Base-by-base conservation (phyloP, 169 alveolate species). In the Theileria luwenshuni region DNA sequence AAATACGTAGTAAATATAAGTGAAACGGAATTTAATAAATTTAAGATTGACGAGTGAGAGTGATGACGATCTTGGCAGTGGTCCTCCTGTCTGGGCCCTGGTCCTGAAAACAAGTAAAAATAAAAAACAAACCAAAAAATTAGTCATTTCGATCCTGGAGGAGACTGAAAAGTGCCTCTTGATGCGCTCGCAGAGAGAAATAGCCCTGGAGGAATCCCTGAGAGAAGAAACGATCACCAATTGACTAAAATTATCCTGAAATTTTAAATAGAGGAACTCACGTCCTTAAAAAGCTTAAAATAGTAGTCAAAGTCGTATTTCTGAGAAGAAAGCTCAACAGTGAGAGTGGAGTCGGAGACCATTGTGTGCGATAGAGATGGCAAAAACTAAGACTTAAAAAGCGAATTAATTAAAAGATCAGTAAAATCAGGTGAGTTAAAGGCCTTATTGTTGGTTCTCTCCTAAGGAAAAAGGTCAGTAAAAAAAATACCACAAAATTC, bases 111-210 rank as follows among this genome's bases (percentile, higher is more conserved):
- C 1, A 21, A 56, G 19, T 23, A 27, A 1, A 56, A 27, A 2
- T 15, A 33, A 13, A 19, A 1, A n/a, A 76, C 77, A 30, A 47
- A 77, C 86, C 47, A 72, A 73, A 43, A 79, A 47, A 51, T 71
- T 43, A n/a, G 42, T 10, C 62, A 79, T 65, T 41, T 79, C 83
- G 32, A 38, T 64, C 3, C 25, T 23, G 12, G 61, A 60, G 0
- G 7, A 38, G 25, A 63, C 77, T 21, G 15, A n/a, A 19, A 54
- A 45, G 19, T 68, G 45, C 19, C 87, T 49, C 52, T 45, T 47
- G 12, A 79, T 61, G 35, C 32, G 35, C 63, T 79, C 87, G 54
- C 48, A 79, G 42, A 79, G 47, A 12, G 87, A 73, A 30, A 79
- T 75, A 0, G 73, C 83, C 47, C 84, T 68, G 17, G 70, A 33